Percentiles rank a stretch among this genome's conserved stretches.
phyloP scores from a whole-genome alignment of 2,329 filamentous ascomycete species.

The Pseudogymnoascus sp. region DNA sequence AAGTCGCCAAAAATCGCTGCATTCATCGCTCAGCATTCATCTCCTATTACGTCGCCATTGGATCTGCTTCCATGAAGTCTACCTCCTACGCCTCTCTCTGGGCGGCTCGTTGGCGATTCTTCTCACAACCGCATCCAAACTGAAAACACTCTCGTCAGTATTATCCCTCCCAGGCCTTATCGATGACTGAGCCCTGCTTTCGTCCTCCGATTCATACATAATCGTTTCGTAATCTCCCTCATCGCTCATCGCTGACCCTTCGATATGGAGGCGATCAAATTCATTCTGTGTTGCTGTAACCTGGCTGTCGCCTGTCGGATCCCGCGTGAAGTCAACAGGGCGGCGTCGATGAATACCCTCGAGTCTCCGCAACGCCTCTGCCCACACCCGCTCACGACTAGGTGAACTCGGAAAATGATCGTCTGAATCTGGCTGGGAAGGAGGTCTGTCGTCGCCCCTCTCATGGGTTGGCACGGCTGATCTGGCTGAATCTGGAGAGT shows the following conservation, averaged over 20 bases:
- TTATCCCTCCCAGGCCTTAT: not conserved
- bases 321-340: not conserved
- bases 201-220: not conserved
- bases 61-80: not conserved
- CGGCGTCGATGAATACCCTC: not conserved
- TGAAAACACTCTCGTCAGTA: not conserved
- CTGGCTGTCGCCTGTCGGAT: not conserved
- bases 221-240: not conserved
- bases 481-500: not conserved
- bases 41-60: not conserved
- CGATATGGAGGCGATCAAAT: not conserved
- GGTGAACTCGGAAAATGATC: not conserved
- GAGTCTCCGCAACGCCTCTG: not conserved
- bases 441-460: not conserved
- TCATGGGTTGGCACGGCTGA: not conserved
- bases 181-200: not conserved
- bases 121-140: not conserved
- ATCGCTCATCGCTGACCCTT: not conserved
- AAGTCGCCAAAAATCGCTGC: not conserved
- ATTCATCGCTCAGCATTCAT: not conserved
- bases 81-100: not conserved
- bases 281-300: not conserved
- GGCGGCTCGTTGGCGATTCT: conserved; percentile 4
- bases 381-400: not conserved
- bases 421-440: not conserved